Base-by-base conservation (phyloP, 768 basidiomycete species). In the Trametes elegans region DNA sequence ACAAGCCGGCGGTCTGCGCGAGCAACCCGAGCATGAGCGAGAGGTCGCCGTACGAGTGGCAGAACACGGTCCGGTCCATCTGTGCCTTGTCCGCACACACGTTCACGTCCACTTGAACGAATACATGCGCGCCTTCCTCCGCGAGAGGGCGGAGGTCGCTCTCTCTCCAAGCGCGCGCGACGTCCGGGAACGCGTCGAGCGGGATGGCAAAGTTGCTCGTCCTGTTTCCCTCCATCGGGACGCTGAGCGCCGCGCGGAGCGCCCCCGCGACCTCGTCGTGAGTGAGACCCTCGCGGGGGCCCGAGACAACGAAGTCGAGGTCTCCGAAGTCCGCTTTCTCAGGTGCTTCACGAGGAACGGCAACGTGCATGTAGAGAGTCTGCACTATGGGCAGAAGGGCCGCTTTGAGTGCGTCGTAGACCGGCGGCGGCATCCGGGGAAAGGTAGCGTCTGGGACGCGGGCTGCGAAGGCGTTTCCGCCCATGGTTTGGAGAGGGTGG, bases 241-340 rank as follows among this genome's bases (percentile, higher is more conserved):
- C 74, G 41, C 74, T 73, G 58, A 76, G 68, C 35, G 65, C 70
- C 14, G 84, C 84, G 8, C 79, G 76, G 5, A 88, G 69, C 14
- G 73, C 65, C 4, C 54, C 49, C 59, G 75, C 70, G 5, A 72
- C 47, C 26, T 64, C 58, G 24, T 60, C 60, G 19, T 46, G 62
- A 7, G 31, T 49, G 11, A 59, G 19, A 10, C 63, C 55, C 0
- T 43, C 38, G 28, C 62, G 70, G 7, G 86, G 80, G n/a, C 63
- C 59, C 32, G 77, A 73, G 4, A 87, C 87, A 19, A 85, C 68
- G 46, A 88, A 79, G 65, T 90, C 88, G 21, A 90, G 63, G 63
- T 90, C 88, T 1, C 88, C 88, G 58, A 86, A 73, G 65, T 84
- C 81, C 0, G 48, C 39, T 65, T 90, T 90, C 58, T 78, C 82